A percentile compares a stretch with the other conserved stretches of the same genome.
These are phyloP conservation scores for Eruca vesicaria DNA, from an alignment of 441 rosid species.

Conservation along the genomic window DNA sequence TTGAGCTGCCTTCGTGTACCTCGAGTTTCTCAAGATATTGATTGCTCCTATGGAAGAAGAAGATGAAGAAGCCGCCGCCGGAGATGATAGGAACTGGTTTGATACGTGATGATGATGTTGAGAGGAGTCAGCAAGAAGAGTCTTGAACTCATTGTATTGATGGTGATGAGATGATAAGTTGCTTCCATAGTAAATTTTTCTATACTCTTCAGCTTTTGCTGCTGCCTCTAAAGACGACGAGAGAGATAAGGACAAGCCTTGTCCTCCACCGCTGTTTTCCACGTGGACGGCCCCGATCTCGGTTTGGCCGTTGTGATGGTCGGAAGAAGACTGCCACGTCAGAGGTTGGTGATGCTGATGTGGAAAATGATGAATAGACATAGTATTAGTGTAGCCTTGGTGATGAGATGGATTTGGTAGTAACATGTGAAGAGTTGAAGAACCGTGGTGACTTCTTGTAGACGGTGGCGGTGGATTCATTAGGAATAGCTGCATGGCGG, in stretches of 20 bases:
- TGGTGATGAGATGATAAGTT: neutral
- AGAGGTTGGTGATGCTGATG: constrained; percentile 32
- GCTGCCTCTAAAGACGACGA: constrained; percentile 78
- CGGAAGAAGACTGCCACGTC: constrained; percentile 56
- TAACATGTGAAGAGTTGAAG: constrained; percentile 80
- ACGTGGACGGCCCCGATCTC: constrained; percentile 58
- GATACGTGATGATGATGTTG: neutral
- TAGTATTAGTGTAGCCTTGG: constrained; percentile 34
- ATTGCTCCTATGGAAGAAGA: constrained; percentile 61
- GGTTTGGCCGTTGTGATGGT: constrained; percentile 31
- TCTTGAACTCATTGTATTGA: neutral
- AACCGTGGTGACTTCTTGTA: constrained; percentile 39
- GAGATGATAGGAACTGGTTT: constrained; percentile 26
- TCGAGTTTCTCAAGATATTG: constrained; percentile 67
- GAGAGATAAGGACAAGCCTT: constrained; percentile 82
- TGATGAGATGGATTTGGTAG: constrained; percentile 60
- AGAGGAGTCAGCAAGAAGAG: neutral
- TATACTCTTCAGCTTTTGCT: constrained; percentile 77
- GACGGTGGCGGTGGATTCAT: constrained; percentile 62
- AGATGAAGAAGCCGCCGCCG: constrained; percentile 25
- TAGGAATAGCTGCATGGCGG: constrained; percentile 88
- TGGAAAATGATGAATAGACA: constrained; percentile 32
- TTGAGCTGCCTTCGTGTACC: constrained; percentile 68
- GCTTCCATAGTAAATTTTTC: constrained; percentile 34
- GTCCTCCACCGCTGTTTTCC: constrained; percentile 49